Conservation (phyloP, 2,329 filamentous ascomycete genomes). For the Elsinoe fawcettii region DNA sequence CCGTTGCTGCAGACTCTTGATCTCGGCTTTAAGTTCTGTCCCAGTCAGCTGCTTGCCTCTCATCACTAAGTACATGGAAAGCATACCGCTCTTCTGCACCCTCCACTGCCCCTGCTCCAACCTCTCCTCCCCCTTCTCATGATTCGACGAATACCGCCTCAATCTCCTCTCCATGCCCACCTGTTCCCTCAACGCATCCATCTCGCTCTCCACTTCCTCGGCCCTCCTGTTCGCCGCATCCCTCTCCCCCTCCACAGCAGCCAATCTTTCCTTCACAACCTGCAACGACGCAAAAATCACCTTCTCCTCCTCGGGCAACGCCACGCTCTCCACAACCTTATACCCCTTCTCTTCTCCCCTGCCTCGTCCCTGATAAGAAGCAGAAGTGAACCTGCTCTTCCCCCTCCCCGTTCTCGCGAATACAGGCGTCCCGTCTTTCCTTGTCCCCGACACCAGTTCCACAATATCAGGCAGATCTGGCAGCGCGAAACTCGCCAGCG, state of each 20-base stretch:
- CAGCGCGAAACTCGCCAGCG: conserved; percentile 54
- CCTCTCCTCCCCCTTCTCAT: conserved; percentile 44
- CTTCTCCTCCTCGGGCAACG: conserved; percentile 55
- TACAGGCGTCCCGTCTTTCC: conserved; percentile 50
- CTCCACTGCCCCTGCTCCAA: conserved; percentile 33
- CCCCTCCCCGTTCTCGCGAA: conserved; percentile 45
- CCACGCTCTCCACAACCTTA: conserved; percentile 45
- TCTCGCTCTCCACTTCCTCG: conserved; percentile 55
- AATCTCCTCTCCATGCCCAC: conserved; percentile 35
- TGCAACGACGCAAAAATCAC: conserved; percentile 54
- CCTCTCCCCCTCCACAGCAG: conserved; percentile 49
- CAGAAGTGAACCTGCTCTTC: conserved; percentile 49
- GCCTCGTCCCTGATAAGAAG: conserved; percentile 26
- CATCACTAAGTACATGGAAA: conserved; percentile 27
- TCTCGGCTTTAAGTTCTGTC: conserved; percentile 50
- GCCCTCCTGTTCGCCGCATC: conserved; percentile 44
- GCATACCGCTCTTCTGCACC: conserved; percentile 39
- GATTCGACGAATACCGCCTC: conserved; percentile 28
- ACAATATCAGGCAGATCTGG: conserved; percentile 55
- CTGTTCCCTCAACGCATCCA: conserved; percentile 44
- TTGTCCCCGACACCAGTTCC: conserved; percentile 52
- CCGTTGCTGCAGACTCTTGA: conserved; percentile 53
- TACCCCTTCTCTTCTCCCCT: conserved; percentile 27
- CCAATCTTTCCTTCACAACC: conserved; percentile 50
- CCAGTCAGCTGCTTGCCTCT: background rate